Evolutionary conservation across 768 basidiomycete genomes (phyloP), one percentile per base, ranked within the genome.

Genomic region (Suillus subaureus): DNA sequence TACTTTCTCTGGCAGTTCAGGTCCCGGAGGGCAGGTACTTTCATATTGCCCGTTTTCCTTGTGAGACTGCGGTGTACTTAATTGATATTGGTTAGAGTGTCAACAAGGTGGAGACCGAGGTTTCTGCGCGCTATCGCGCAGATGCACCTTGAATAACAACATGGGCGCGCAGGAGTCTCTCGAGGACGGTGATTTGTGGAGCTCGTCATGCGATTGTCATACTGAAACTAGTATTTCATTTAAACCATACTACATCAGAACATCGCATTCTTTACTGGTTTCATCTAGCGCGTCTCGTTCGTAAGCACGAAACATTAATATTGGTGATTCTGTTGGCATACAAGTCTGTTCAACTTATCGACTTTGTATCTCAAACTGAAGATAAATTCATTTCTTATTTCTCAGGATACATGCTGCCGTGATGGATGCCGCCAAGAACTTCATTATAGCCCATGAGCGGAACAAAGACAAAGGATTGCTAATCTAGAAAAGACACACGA

Each of bases 31-130:
- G 16, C 92, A 93, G 84, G 92, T 91, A 57, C 49, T 79, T 69
- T 21, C 33, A 43, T 37, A n/a, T 18, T 55, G 11, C 47, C 33
- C 55, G 49, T 26, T 18, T 62, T 57, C 28, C 26, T 60, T 21
- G 23, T 39, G 39, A 62, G 43, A 33, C 35, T 23, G 43, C 45
- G 35, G 51, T 31, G 37, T 61, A n/a, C n/a, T n/a, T n/a, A n/a
- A n/a, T n/a, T n/a, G n/a, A n/a, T n/a, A n/a, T n/a, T n/a, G 54
- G 5, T 33, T 55, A 55, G 33, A 92, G 94, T 69, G 93, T 94
- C 45, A 94, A 94, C 72, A 94, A 93, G 78, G 85, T 94, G n/a
- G 93, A 92, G 65, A 94, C 93, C 18, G 94, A 94, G 73, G 90
- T 85, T 0, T 89, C 86, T 0, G 69, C 89, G 18, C 82, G 89